Base-by-base conservation (phyloP, 2,329 filamentous ascomycete genomes). In the Ilyonectria destructans region DNA sequence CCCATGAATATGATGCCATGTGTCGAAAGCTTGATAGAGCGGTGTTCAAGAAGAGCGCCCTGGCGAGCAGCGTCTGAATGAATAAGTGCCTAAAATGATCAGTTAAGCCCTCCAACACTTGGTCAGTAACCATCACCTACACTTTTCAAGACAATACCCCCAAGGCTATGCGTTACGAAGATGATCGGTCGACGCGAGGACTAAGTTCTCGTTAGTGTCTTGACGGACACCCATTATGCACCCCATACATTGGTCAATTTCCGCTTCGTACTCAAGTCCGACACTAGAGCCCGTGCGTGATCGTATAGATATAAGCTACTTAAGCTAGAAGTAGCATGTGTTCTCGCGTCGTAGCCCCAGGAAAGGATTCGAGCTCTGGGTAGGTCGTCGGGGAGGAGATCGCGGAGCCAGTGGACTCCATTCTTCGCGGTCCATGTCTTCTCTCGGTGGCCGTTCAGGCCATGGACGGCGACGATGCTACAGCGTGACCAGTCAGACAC, bases 381-480 rank as follows among this genome's bases (percentile, higher is more conserved):
- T 4, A 65, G 7, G 7, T 59, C 35, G 17, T 29, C 19, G 0
- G 92, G 91, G 1, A 94, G 85, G 19, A 94, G 85, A 68, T 93
- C 89, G 12, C 84, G 81, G 0, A 92, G 92, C 92, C 92, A 94
- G 80, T 91, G 93, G 35, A 88, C 83, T 45, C 85, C 85, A 69
- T 88, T 86, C 68, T 80, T 80, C 13, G 85, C 80, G 3, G 84
- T 87, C 87, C 91, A 94, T 54, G 91, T 92, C 69, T 85, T 85
- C 54, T 88, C 82, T 0, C 91, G 90, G 26, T 89, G 81, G 31
- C 92, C 92, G 77, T 93, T 93, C 59, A 89, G 85, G 43, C 92
- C 92, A 75, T 94, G 92, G 31, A 94, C 89, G 69, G 93, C 88
- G 31, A 94, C 87, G 48, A 94, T 89, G 21, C 62, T 63, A 43